A percentile compares a stretch with the other conserved stretches of the same genome.
Evolutionary conservation across 805 yeast genomes (phyloP).

Genomic region (Blastobotrys terrestris): DNA sequence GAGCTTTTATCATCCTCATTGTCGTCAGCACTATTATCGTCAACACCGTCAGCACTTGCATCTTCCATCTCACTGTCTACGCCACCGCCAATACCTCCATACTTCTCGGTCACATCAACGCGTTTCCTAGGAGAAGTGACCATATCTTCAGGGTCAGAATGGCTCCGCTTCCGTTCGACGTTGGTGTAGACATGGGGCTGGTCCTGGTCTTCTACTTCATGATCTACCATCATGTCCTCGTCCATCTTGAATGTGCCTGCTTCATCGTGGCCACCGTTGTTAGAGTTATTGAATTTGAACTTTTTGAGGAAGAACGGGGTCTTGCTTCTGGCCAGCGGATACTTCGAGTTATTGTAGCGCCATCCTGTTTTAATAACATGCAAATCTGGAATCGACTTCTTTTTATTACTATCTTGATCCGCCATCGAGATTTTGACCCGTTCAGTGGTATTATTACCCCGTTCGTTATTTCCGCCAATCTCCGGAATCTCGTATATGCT

Average conservation of each 20-base stretch:
- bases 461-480: neutral
- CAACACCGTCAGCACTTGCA: neutral
- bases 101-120: neutral
- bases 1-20: constrained; percentile 4
- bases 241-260: neutral
- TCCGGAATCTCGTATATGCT: neutral
- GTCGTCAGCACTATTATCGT: neutral
- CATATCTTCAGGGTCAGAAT: neutral
- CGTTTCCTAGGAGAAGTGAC: neutral
- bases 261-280: constrained; percentile 8
- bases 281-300: constrained; percentile 26
- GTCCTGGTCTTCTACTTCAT: neutral
- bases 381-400: neutral
- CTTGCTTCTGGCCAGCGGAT: constrained; percentile 29
- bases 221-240: neutral
- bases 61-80: neutral
- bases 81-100: neutral
- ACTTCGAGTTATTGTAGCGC: constrained; percentile 7
- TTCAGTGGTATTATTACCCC: neutral
- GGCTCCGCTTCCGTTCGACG: neutral
- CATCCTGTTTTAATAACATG: neutral
- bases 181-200: neutral
- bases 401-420: neutral
- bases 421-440: neutral
- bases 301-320: constrained; percentile 30